phyloP scores from a whole-genome alignment of 1,284 basidiomycete species.

The Cutaneotrichosporon cutaneum region DNA sequence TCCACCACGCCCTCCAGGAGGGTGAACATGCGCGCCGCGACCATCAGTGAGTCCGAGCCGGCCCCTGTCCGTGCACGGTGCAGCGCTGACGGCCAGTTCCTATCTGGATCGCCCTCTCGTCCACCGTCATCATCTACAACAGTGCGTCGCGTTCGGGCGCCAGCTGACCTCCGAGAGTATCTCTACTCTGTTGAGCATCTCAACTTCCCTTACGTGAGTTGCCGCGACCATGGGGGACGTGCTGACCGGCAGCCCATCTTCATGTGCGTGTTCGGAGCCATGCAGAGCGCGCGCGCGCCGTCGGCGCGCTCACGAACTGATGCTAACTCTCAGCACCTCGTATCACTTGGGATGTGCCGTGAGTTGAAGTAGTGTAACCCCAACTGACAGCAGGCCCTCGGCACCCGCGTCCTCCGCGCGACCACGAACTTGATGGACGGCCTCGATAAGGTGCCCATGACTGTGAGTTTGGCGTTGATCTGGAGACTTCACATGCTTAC shows the following conservation, averaged over 20 bases:
- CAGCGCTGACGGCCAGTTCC: constrained; percentile 35
- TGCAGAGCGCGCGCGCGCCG: constrained; percentile 54
- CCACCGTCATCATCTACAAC: constrained; percentile 93
- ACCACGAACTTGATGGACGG: constrained; percentile 85
- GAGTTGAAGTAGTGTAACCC: constrained; percentile 17
- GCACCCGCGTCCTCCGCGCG: constrained; percentile 80
- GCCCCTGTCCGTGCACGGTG: not conserved
- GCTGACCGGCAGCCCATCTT: constrained; percentile 46
- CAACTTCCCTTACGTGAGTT: constrained; percentile 64
- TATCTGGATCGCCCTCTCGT: constrained; percentile 74
- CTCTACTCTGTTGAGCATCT: constrained; percentile 68
- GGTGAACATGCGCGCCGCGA: constrained; percentile 18
- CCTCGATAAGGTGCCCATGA: constrained; percentile 77
- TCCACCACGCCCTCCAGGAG: constrained; percentile 2
- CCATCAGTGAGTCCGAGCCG: constrained; percentile 19
- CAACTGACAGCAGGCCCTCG: constrained; percentile 65
- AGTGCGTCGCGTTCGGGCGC: constrained; percentile 52
- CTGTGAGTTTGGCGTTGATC: constrained; percentile 44
- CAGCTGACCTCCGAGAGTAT: constrained; percentile 57
- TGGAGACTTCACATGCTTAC: not conserved
- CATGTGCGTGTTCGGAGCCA: constrained; percentile 33
- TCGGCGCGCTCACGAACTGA: not conserved
- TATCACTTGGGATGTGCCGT: constrained; percentile 48
- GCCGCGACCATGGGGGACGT: too few relatives aligned
- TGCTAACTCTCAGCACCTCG: constrained; percentile 68